Conservation (phyloP, 129 eudicot species). For the Kitagawia praeruptora region DNA sequence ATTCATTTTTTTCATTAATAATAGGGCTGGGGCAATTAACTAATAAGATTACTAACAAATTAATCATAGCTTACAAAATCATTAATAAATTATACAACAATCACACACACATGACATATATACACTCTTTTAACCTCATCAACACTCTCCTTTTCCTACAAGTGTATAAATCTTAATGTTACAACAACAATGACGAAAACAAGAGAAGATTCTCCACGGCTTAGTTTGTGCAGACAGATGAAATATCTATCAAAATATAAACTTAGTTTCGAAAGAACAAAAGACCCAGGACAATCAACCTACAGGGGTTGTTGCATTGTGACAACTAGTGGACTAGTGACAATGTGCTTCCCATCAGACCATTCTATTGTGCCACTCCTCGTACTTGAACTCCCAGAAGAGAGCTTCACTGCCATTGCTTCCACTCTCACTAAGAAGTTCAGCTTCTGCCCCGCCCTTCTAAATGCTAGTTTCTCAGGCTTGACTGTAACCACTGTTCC, state of each 20-base stretch:
- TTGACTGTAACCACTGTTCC: slow-evolving; percentile 61
- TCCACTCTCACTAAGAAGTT: slow-evolving; percentile 71
- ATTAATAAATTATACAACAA: background rate
- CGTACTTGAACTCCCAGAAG: slow-evolving; percentile 58
- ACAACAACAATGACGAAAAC: background rate
- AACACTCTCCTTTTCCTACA: background rate
- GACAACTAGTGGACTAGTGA: slow-evolving; percentile 71
- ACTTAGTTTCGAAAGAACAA: background rate
- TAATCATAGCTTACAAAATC: background rate
- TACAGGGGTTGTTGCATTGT: slow-evolving; percentile 75
- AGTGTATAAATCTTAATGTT: background rate
- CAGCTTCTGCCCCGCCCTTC: slow-evolving; percentile 70
- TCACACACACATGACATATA: background rate
- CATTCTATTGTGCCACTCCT: slow-evolving; percentile 65
- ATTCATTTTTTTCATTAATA: background rate
- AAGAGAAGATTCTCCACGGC: background rate
- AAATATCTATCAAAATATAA: background rate
- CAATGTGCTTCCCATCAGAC: slow-evolving; percentile 78
- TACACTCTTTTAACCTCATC: background rate
- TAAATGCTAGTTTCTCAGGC: slow-evolving; percentile 56
- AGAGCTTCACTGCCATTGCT: slow-evolving; percentile 43
- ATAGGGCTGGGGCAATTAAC: background rate
- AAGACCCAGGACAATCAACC: background rate
- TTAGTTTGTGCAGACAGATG: background rate
- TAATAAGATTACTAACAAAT: background rate